These are phyloP conservation scores for Xylaria sp. DNA, from an alignment of 2,329 filamentous ascomycete genomes.

Conservation along the genomic window DNA sequence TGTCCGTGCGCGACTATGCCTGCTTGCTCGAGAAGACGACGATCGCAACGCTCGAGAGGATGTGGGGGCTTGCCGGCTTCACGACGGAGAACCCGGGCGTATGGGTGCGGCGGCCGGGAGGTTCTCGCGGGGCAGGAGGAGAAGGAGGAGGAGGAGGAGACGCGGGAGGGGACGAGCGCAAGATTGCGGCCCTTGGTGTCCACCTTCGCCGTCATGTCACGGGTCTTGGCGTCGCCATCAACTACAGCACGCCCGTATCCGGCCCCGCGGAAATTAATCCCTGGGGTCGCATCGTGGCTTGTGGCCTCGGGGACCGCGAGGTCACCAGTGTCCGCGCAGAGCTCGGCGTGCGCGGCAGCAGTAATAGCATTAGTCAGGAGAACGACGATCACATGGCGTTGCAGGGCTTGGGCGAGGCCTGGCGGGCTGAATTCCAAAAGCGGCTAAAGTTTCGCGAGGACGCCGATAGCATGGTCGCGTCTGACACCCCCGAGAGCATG, in stretches of 20 bases:
- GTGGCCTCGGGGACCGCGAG: slow-evolving; percentile 82
- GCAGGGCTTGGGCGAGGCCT: slow-evolving; percentile 19
- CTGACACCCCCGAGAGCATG: slow-evolving; percentile 17
- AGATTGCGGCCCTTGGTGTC: slow-evolving; percentile 93
- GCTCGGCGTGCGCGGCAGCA: slow-evolving; percentile 8
- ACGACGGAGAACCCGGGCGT: slow-evolving; percentile 84
- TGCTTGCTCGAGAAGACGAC: slow-evolving; percentile 80
- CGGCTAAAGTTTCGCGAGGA: slow-evolving; percentile 30
- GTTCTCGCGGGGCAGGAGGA: neutral
- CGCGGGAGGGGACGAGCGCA: slow-evolving; percentile 60
- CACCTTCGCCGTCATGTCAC: slow-evolving; percentile 86
- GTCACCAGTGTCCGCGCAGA: slow-evolving; percentile 77
- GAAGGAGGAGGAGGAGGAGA: slow-evolving; percentile 21
- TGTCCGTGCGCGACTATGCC: slow-evolving; percentile 82
- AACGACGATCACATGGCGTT: slow-evolving; percentile 10
- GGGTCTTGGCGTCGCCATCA: slow-evolving; percentile 84
- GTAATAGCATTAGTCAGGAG: neutral
- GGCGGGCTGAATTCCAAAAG: slow-evolving; percentile 31
- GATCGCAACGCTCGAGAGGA: slow-evolving; percentile 69
- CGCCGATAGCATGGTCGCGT: neutral
- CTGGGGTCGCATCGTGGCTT: slow-evolving; percentile 83
- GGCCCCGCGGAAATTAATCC: slow-evolving; percentile 58
- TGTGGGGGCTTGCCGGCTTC: slow-evolving; percentile 68
- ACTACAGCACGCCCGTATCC: slow-evolving; percentile 71
- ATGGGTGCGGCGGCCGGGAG: slow-evolving; percentile 66